phyloP scores from a whole-genome alignment of 2,329 filamentous ascomycete species.

The Xylariales sp. region DNA sequence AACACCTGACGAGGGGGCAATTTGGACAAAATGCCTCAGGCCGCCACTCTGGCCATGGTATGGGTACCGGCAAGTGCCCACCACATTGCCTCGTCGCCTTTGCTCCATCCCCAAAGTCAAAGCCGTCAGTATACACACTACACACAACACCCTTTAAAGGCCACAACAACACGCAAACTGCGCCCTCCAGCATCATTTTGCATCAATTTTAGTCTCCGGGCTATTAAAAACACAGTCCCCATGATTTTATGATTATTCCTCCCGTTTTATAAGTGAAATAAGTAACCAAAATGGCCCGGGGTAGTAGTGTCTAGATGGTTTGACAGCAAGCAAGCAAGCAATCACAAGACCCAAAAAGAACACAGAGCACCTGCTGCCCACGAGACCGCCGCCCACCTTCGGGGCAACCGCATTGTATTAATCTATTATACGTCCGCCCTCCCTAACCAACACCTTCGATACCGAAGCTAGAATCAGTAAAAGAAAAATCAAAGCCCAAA shows the following conservation, averaged over 20 bases:
- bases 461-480: conserved; percentile 34
- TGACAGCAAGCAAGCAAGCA: conserved; percentile 3
- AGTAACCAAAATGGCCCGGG: conserved; percentile 32
- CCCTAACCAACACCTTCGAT: conserved; percentile 24
- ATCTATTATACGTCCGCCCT: conserved; percentile 17
- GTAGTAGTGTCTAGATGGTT: conserved; percentile 26
- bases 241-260: conserved; percentile 16
- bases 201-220: conserved; percentile 5
- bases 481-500: conserved; percentile 16
- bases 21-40: conserved; percentile 34
- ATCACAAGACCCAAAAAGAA: conserved; percentile 44
- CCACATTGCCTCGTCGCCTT: conserved; percentile 21
- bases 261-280: conserved; percentile 17
- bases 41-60: conserved; percentile 22
- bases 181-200: background rate
- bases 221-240: background rate
- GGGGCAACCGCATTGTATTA: conserved; percentile 27
- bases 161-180: conserved; percentile 22
- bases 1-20: conserved; percentile 12
- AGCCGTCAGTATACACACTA: conserved; percentile 17
- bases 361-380: conserved; percentile 36
- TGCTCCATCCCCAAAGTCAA: conserved; percentile 23
- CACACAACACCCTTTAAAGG: background rate
- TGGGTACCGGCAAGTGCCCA: conserved; percentile 37
- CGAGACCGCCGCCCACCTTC: conserved; percentile 23